Conservation (phyloP, 495 filamentous ascomycete species). For the Neurospora hispaniola region DNA sequence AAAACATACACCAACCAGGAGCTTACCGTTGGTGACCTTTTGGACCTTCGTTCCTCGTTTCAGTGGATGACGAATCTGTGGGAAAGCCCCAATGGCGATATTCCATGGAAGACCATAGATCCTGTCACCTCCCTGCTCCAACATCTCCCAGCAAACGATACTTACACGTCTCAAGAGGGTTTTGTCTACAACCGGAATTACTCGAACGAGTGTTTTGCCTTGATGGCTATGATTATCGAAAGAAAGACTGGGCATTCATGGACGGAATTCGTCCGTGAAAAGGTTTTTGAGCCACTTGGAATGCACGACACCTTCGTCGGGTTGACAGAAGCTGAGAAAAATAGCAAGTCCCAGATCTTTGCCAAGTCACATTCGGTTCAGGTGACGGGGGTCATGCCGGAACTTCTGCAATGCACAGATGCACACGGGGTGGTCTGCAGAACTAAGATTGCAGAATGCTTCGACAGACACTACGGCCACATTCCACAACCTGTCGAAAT, state of each 20-base stretch:
- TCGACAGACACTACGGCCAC: neutral
- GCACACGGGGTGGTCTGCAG: neutral
- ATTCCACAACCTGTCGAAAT: neutral
- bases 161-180: neutral
- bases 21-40: conserved; percentile 10
- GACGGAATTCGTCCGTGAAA: conserved; percentile 1
- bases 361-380: conserved; percentile 4
- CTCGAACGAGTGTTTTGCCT: conserved; percentile 12
- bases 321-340: neutral
- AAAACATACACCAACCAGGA: neutral
- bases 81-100: conserved; percentile 10
- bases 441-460: neutral
- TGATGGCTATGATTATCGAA: conserved; percentile 8
- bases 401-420: neutral
- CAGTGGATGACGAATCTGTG: conserved; percentile 9
- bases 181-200: conserved; percentile 10
- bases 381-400: neutral
- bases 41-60: conserved; percentile 12
- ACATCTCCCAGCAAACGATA: neutral
- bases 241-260: neutral
- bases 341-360: neutral
- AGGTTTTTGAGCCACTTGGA: conserved; percentile 4
- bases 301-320: conserved; percentile 5
- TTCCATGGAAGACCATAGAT: conserved; percentile 3
- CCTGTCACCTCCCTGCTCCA: conserved; percentile 4